These are phyloP conservation scores for Penicillium egyptiacum DNA, from an alignment of 495 filamentous ascomycete genomes.

Conservation along the genomic window DNA sequence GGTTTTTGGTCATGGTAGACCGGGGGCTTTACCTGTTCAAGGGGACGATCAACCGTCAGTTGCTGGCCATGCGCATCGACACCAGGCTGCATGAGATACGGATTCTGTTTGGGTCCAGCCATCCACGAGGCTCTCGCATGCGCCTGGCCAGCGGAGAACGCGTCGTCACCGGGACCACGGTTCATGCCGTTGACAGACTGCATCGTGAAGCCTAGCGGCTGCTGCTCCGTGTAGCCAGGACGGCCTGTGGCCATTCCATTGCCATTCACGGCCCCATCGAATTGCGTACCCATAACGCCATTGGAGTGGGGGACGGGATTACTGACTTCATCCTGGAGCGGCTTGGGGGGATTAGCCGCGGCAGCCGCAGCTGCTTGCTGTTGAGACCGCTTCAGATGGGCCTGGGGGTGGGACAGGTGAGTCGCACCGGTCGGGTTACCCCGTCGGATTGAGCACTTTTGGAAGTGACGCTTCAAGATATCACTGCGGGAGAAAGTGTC, in stretches of 20 bases:
- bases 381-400: conserved; percentile 76
- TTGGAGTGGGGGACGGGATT: conserved; percentile 45
- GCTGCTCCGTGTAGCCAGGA: conserved; percentile 45
- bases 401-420: conserved; percentile 88
- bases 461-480: conserved; percentile 97
- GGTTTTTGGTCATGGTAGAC: conserved; percentile 45
- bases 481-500: conserved; percentile 99
- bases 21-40: conserved; percentile 53
- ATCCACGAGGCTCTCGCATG: conserved; percentile 47
- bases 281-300: conserved; percentile 47
- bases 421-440: conserved; percentile 91
- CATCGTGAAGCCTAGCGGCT: conserved; percentile 48
- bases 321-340: conserved; percentile 51
- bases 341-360: conserved; percentile 55
- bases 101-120: conserved; percentile 49
- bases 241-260: conserved; percentile 42
- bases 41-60: conserved; percentile 49
- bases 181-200: conserved; percentile 50
- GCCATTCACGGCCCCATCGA: conserved; percentile 48
- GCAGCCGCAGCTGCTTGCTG: conserved; percentile 45
- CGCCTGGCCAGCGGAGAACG: conserved; percentile 39
- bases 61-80: conserved; percentile 45
- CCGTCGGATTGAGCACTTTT: conserved; percentile 93
- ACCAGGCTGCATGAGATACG: conserved; percentile 49
- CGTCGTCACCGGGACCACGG: conserved; percentile 44